These are phyloP conservation scores for Corylus americana DNA, from an alignment of 306 rosid species.

Conservation along the genomic window DNA sequence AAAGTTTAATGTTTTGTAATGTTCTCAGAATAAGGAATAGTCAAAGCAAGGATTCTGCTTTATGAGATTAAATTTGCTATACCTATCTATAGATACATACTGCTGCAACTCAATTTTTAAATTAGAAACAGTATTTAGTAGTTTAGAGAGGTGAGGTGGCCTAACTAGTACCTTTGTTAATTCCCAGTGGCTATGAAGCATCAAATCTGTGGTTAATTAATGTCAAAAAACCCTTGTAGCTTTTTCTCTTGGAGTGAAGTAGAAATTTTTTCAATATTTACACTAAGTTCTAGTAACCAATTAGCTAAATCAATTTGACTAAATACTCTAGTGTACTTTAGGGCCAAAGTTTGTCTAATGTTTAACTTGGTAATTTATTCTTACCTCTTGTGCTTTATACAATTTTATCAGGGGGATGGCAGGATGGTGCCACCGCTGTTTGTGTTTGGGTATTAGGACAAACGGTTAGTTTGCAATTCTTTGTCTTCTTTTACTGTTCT, in stretches of 20 bases:
- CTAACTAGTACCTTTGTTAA: background rate
- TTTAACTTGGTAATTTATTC: conserved; percentile 26
- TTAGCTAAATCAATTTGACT: background rate
- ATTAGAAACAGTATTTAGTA: background rate
- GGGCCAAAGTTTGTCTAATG: conserved; percentile 9
- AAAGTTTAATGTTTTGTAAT: background rate
- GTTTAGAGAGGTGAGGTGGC: background rate
- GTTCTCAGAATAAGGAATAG: background rate
- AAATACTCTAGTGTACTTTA: background rate
- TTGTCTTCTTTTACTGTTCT: background rate
- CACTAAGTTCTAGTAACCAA: background rate
- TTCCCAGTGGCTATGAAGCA: background rate
- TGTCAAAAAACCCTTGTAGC: background rate
- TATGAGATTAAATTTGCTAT: background rate
- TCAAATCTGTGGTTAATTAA: background rate
- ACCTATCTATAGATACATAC: background rate
- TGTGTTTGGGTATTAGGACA: conserved; percentile 84
- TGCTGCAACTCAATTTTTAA: background rate
- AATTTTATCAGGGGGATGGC: conserved; percentile 77
- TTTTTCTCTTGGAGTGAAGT: background rate
- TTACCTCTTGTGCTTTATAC: conserved; percentile 33
- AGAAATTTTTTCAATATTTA: background rate
- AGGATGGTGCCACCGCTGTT: conserved; percentile 91
- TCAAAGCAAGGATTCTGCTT: background rate
- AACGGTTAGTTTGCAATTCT: conserved; percentile 51